Conservation (phyloP, 164 flowering plant species). For the Aristolochia fimbriata region DNA sequence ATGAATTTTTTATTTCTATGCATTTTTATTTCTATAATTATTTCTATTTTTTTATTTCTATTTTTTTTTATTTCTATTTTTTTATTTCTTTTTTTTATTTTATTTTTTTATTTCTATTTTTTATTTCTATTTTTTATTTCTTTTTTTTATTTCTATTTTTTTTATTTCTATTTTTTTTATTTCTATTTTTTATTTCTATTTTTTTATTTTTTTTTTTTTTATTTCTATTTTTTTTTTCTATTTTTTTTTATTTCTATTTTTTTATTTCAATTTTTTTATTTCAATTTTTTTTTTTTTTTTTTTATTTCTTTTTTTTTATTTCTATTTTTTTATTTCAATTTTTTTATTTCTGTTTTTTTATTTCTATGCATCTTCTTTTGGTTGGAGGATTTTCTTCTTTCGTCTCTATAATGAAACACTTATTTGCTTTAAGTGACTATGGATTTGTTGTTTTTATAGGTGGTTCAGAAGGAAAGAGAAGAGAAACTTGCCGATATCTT, state of each 20-base stretch:
- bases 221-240: too few species aligned
- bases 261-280: neutral
- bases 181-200: neutral
- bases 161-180: neutral
- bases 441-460: slow-evolving; percentile 20
- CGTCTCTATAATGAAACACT: neutral
- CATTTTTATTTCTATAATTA: neutral
- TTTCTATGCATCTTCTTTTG: neutral
- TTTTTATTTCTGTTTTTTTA: neutral
- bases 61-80: too few species aligned
- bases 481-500: slow-evolving; percentile 68
- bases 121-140: neutral
- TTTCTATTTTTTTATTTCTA: too few species aligned
- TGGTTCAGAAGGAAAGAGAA: slow-evolving; percentile 91
- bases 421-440: neutral
- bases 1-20: neutral
- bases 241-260: neutral
- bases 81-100: too few species aligned
- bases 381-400: neutral
- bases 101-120: neutral
- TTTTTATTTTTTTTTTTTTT: neutral
- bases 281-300: neutral
- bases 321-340: neutral
- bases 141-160: neutral
- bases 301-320: neutral